Base-by-base conservation (phyloP, 441 rosid genomes). In the Erodium trifolium region DNA sequence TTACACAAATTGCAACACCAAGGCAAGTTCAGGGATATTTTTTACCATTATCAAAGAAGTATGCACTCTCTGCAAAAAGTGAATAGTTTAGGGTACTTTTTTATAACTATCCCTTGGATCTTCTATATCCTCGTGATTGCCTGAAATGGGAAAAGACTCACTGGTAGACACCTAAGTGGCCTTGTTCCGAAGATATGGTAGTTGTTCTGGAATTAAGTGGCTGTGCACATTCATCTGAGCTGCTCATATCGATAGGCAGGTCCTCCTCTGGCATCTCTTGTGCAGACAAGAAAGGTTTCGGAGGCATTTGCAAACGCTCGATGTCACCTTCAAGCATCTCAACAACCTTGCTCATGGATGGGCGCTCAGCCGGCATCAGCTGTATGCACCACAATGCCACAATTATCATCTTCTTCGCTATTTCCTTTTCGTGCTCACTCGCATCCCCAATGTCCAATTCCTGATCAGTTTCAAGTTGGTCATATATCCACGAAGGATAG, bases 361-460 rank as follows among this genome's bases (percentile, higher is more conserved):
- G 60, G 17, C 60, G 7, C 8, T 14, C 60, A 9, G 19, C 9
- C 3, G 60, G 60, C 60, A 16, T 16, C 23, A 53, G 60, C 60
- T 53, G 60, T 53, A 53, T 53, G 60, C 60, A 53, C 60, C 60
- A 53, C 60, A 53, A 16, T 0, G 60, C 23, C 60, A 53, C 60
- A 7, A 53, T 16, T 14, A 53, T 14, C 60, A 53, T 53, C n/a
- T 53, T 53, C 23, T 53, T 53, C 19, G 60, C 60, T 53, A 16
- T 53, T 53, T 53, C 8, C 60, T 53, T 53, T 14, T 53, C 60
- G 60, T 16, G 60, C 19, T 53, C 60, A 16, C 60, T 53, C 10
- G 60, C 60, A 5, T 53, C 60, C 19, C 60, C 60, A 5, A 53
- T 53, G 60, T 53, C 60, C 60, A 53, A 18, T 53, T 53, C 60